A percentile compares a stretch with the other conserved stretches of the same genome.
Conservation (phyloP, 1,139 yeast species). For the Candida tropicalis region DNA sequence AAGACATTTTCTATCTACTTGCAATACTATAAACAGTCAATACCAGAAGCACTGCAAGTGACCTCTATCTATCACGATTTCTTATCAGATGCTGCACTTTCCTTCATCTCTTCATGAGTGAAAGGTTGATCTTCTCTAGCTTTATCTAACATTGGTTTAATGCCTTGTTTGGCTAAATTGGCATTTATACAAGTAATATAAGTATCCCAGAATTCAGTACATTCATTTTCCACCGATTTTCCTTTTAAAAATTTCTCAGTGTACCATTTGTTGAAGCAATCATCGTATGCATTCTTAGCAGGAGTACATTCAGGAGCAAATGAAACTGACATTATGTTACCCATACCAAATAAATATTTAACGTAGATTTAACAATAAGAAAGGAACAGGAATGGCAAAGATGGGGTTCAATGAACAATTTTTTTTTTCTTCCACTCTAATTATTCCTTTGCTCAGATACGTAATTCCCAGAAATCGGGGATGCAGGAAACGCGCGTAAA, state of each 20-base stretch:
- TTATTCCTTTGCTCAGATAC: neutral
- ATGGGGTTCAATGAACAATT: neutral
- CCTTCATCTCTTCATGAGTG: slow-evolving; percentile 35
- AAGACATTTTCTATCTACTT: neutral
- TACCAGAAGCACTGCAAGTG: no score
- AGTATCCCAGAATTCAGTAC: slow-evolving; percentile 85
- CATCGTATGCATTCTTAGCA: slow-evolving; percentile 81
- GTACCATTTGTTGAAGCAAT: slow-evolving; percentile 94
- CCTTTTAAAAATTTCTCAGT: slow-evolving; percentile 84
- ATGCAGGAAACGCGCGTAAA: neutral
- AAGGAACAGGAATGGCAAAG: neutral
- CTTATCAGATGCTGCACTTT: slow-evolving; percentile 20
- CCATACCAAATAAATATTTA: no score
- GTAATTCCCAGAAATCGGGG: neutral
- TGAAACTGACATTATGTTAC: slow-evolving; percentile 84
- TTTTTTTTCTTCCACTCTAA: neutral
- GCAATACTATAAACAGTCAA: no score
- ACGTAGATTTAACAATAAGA: no score
- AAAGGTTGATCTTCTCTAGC: slow-evolving; percentile 93
- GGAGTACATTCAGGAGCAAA: slow-evolving; percentile 97
- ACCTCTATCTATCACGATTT: neutral
- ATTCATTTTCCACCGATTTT: slow-evolving; percentile 76
- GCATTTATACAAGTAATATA: slow-evolving; percentile 84
- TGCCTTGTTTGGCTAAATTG: slow-evolving; percentile 71
- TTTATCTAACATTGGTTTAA: slow-evolving; percentile 84